These are phyloP conservation scores for Cryptosporidium xiaoi DNA, from an alignment of 169 alveolate genomes.

Conservation along the genomic window DNA sequence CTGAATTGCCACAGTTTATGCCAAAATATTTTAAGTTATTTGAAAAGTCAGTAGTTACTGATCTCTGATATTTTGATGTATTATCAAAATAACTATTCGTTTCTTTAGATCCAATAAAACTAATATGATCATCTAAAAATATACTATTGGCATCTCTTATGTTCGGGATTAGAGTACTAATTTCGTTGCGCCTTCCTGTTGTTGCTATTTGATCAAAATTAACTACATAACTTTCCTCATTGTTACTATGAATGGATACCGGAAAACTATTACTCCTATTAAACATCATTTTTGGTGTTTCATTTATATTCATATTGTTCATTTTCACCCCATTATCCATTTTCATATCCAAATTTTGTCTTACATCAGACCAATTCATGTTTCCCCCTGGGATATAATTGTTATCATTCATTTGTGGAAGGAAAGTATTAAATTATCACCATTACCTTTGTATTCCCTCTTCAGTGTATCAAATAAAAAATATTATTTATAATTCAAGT, in stretches of 20 bases:
- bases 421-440: conserved; percentile 10
- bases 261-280: conserved; percentile 73
- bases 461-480: too few relatives aligned
- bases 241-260: conserved; percentile 8
- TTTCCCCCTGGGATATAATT: conserved; percentile 8
- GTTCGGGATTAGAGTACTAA: conserved; percentile 14
- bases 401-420: conserved; percentile 12
- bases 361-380: conserved; percentile 7
- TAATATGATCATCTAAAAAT: conserved; percentile 40
- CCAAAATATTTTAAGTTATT: conserved; percentile 17
- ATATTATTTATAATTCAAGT: too few relatives aligned
- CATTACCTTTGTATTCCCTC: neutral
- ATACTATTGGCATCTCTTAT: conserved; percentile 9
- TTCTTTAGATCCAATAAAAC: conserved; percentile 39
- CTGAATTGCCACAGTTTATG: conserved; percentile 10
- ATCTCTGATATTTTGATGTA: conserved; percentile 55
- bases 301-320: neutral
- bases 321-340: too few relatives aligned
- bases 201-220: conserved; percentile 46
- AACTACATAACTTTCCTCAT: conserved; percentile 67
- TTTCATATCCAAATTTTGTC: neutral
- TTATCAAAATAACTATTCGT: conserved; percentile 38
- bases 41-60: conserved; percentile 50
- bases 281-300: conserved; percentile 16
- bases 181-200: conserved; percentile 21